A percentile compares a stretch with the other conserved stretches of the same genome.
phyloP scores from a whole-genome alignment of 2,329 filamentous ascomycete species.

The Iodosphaeria phyllophila region DNA sequence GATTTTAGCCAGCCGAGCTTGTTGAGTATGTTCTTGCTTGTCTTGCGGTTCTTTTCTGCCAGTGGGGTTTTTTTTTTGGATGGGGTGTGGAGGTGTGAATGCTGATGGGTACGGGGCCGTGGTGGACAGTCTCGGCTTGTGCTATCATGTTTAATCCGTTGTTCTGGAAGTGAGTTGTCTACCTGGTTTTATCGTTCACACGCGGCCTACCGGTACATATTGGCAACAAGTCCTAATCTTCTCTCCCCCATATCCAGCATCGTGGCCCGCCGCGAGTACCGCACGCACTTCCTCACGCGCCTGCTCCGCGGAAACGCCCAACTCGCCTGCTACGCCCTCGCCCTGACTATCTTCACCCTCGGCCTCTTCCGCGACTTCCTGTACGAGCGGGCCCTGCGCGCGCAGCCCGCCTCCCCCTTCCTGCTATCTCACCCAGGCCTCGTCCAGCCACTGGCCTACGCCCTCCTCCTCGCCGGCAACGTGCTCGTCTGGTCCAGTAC shows the following conservation, averaged over 20 bases:
- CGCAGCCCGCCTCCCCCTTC: slow-evolving; percentile 59
- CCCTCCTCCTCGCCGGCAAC: slow-evolving; percentile 59
- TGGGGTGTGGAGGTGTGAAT: no score
- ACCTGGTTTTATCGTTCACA: no score
- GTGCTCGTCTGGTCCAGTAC: slow-evolving; percentile 75
- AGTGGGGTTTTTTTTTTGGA: no score
- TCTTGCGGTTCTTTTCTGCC: no score
- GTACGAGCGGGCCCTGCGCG: slow-evolving; percentile 67
- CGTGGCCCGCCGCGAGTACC: slow-evolving; percentile 79
- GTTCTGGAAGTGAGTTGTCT: slow-evolving; percentile 82
- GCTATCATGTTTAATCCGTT: slow-evolving; percentile 89
- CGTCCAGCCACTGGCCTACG: slow-evolving; percentile 47
- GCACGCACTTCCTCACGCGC: slow-evolving; percentile 73
- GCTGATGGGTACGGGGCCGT: no score
- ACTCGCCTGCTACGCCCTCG: slow-evolving; percentile 76
- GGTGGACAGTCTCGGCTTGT: slow-evolving; percentile 63
- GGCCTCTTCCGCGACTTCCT: slow-evolving; percentile 77
- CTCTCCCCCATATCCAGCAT: slow-evolving; percentile 32
- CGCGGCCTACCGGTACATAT: background rate
- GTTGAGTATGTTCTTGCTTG: slow-evolving; percentile 39
- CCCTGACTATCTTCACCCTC: slow-evolving; percentile 74
- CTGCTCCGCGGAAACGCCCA: slow-evolving; percentile 64
- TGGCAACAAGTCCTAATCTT: slow-evolving; percentile 1
- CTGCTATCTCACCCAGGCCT: slow-evolving; percentile 41
- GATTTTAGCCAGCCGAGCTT: slow-evolving; percentile 51